Evolutionary conservation across 1,139 yeast genomes (phyloP), one percentile per base, ranked within the genome.

Genomic region (Zygosaccharomyces sapae): DNA sequence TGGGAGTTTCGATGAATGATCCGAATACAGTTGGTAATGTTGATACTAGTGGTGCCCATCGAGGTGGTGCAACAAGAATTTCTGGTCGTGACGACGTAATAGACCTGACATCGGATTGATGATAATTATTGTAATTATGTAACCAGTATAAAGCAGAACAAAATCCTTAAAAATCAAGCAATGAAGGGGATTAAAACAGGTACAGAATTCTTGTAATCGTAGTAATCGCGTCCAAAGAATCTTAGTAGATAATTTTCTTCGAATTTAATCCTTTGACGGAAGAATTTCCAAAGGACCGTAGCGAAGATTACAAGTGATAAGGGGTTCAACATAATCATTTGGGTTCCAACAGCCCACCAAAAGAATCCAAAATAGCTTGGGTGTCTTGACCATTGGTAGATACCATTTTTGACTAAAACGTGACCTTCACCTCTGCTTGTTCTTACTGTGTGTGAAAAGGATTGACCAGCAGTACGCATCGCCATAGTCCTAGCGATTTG

Each of bases 301-400:
- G 70, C 56, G 54, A 81, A 83, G 0, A 77, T 71, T 0, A 72
- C 48, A 3, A 73, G 55, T 1, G 84, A 71, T 0, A 83, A 45
- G 1, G 84, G 81, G 65, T 89, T 92, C 42, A 80, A 70, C 49
- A 90, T 67, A 54, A 83, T 59, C 44, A 90, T 35, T 64, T 92
- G 95, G 1, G 89, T 74, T 0, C 97, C 97, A 3, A 90, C 58
- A 24, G 94, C 92, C 97, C 97, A 94, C 79, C 88, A 82, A 62
- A 83, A 90, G 65, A 86, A 92, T 0, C 97, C 98, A 48, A 81
- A 77, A 67, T 92, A 92, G 44, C 95, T 83, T 8, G 98, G 98
- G 64, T 92, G 98, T 50, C 98, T 74, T 7, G 79, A 68, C 16
- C 69, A 54, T 1, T 71, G 51, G 66, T 92, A 92, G 3, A 92